Conservation (phyloP, 768 basidiomycete genomes). For the Kockovaella imperatae region DNA sequence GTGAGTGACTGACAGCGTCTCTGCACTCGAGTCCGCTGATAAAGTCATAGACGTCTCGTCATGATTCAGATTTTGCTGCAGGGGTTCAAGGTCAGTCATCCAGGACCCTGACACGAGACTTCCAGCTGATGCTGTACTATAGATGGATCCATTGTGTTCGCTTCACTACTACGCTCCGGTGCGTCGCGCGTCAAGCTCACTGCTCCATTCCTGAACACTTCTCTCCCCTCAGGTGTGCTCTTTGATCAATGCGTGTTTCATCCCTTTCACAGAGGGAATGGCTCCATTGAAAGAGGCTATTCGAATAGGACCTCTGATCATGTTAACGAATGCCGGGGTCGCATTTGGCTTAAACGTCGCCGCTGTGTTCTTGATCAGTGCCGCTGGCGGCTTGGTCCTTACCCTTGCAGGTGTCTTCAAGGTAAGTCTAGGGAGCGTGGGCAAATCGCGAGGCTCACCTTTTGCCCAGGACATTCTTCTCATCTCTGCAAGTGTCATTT, state of each 20-base stretch:
- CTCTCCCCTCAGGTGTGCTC: slow-evolving; percentile 57
- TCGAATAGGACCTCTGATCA: slow-evolving; percentile 59
- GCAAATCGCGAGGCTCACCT: slow-evolving; percentile 3
- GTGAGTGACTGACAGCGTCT: slow-evolving; percentile 7
- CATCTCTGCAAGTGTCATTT: slow-evolving; percentile 74
- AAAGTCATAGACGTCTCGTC: slow-evolving; percentile 67
- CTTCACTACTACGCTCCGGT: slow-evolving; percentile 91
- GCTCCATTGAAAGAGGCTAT: slow-evolving; percentile 70
- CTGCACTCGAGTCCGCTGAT: neutral
- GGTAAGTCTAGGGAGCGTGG: slow-evolving; percentile 45
- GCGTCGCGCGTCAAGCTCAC: slow-evolving; percentile 1
- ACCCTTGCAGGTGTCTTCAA: slow-evolving; percentile 93
- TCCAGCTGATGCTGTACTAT: neutral
- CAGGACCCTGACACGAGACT: neutral
- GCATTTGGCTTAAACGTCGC: slow-evolving; percentile 88
- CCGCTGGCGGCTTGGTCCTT: slow-evolving; percentile 61
- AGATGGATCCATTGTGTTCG: slow-evolving; percentile 91
- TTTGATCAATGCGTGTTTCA: slow-evolving; percentile 68
- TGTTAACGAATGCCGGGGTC: slow-evolving; percentile 71
- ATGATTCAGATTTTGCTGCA: slow-evolving; percentile 93
- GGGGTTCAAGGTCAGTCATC: slow-evolving; percentile 58
- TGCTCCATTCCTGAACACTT: slow-evolving; percentile 5
- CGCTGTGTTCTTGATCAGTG: slow-evolving; percentile 77
- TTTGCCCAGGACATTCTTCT: slow-evolving; percentile 74
- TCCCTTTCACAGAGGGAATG: slow-evolving; percentile 88